Conservation (phyloP, 2,329 filamentous ascomycete species). For the Aureobasidium sp. region DNA sequence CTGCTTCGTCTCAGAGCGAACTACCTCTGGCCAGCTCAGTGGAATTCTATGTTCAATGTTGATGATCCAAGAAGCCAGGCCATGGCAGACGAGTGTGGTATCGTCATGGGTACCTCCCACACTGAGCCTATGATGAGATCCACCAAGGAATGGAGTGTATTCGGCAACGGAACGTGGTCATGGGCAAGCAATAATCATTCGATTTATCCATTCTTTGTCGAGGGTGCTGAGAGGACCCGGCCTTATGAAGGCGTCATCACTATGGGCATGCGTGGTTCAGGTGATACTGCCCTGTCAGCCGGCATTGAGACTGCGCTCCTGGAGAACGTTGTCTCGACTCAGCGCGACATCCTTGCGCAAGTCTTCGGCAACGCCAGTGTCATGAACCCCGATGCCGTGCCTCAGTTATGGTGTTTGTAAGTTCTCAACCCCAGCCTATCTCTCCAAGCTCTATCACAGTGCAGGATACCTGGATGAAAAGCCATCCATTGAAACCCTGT, state of each 20-base stretch:
- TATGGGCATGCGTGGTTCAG: conserved; percentile 60
- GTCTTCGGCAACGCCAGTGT: conserved; percentile 47
- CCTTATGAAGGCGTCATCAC: conserved; percentile 62
- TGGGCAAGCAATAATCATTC: conserved; percentile 42
- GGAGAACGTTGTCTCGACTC: conserved; percentile 53
- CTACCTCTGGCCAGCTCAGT: conserved; percentile 67
- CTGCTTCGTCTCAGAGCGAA: conserved; percentile 63
- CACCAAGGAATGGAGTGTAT: conserved; percentile 44
- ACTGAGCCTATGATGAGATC: conserved; percentile 63
- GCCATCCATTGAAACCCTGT: too few species aligned
- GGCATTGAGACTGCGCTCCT: conserved; percentile 53
- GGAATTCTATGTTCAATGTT: conserved; percentile 62
- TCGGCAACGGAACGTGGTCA: conserved; percentile 56
- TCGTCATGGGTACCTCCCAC: conserved; percentile 66
- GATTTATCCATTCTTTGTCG: conserved; percentile 50
- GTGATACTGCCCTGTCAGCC: conserved; percentile 56
- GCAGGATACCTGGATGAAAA: too few species aligned
- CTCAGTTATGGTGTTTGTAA: conserved; percentile 61
- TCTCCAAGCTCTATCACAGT: too few species aligned
- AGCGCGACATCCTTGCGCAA: conserved; percentile 51
- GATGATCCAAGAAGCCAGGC: conserved; percentile 63
- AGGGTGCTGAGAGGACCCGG: conserved; percentile 58
- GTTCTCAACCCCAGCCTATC: too few species aligned
- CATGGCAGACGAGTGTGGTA: conserved; percentile 64
- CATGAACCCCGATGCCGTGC: conserved; percentile 45